Percentiles rank a stretch among this genome's conserved stretches.
phyloP scores from a whole-genome alignment of 352 stramenopile genomes.

The Globisporangium barbulae region DNA sequence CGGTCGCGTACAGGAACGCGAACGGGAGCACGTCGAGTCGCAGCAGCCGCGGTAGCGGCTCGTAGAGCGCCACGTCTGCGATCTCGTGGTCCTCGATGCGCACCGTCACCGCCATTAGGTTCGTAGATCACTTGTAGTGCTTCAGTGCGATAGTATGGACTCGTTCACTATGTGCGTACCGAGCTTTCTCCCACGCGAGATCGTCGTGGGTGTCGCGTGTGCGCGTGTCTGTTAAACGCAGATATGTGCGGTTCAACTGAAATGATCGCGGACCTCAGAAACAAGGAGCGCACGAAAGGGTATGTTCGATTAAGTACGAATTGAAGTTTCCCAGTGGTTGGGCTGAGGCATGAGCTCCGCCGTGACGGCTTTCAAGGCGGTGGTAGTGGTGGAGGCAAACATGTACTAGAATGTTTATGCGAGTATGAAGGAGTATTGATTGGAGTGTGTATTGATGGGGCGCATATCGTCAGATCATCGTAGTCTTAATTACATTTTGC shows the following conservation, averaged over 20 bases:
- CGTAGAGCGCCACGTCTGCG: constrained; percentile 49
- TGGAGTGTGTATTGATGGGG: no score
- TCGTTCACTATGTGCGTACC: no score
- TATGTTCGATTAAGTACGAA: constrained; percentile 13
- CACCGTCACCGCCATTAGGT: constrained; percentile 21
- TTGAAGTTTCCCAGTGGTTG: background rate
- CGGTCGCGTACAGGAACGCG: constrained; percentile 32
- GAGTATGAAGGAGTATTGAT: background rate
- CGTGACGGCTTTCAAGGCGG: background rate
- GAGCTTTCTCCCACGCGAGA: no score
- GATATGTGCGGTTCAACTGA: background rate
- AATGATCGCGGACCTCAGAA: constrained; percentile 4
- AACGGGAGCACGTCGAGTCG: constrained; percentile 54
- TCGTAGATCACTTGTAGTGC: no score
- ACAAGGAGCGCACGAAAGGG: background rate
- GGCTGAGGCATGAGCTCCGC: no score
- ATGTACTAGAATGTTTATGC: background rate
- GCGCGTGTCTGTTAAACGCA: background rate
- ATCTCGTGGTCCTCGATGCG: constrained; percentile 56
- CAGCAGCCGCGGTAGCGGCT: constrained; percentile 51
- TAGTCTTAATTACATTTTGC: constrained; percentile 71
- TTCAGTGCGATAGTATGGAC: background rate
- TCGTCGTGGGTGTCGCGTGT: no score
- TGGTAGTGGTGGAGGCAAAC: background rate
- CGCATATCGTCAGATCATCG: constrained; percentile 78